Evolutionary conservation across 169 alveolate species (phyloP).

Genomic region (Plasmodium malariae): DNA sequence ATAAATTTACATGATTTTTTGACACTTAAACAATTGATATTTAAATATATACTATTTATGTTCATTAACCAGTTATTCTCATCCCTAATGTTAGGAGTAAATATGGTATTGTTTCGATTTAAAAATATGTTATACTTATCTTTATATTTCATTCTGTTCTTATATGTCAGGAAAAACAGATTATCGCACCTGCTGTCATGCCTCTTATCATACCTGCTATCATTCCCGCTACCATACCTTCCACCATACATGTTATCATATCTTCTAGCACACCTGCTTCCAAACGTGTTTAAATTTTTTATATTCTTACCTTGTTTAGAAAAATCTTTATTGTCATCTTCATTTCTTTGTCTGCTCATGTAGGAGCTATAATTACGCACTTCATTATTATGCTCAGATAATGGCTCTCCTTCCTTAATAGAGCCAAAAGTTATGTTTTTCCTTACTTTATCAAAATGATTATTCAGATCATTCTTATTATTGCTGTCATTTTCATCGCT

Average conservation of each 20-base stretch:
- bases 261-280: not conserved
- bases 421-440: no score
- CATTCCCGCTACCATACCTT: not conserved
- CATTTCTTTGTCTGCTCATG: not conserved
- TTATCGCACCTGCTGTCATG: not conserved
- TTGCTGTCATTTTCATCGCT: not conserved
- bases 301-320: no score
- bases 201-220: not conserved
- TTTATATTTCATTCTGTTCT: conserved; percentile 28
- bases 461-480: not conserved
- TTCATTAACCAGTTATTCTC: conserved; percentile 52
- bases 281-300: no score
- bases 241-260: not conserved
- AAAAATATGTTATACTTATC: conserved; percentile 61
- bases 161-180: conserved; percentile 13
- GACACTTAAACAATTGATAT: not conserved
- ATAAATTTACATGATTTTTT: conserved; percentile 30
- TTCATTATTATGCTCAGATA: not conserved
- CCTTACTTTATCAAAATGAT: not conserved
- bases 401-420: no score
- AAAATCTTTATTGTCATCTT: no score
- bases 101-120: conserved; percentile 49
- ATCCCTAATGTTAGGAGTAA: conserved; percentile 69
- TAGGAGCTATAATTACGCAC: not conserved
- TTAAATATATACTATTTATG: conserved; percentile 23